Percentiles rank a stretch among this genome's conserved stretches.
phyloP scores from a whole-genome alignment of 768 basidiomycete genomes.

The Tephrocybe sp. region DNA sequence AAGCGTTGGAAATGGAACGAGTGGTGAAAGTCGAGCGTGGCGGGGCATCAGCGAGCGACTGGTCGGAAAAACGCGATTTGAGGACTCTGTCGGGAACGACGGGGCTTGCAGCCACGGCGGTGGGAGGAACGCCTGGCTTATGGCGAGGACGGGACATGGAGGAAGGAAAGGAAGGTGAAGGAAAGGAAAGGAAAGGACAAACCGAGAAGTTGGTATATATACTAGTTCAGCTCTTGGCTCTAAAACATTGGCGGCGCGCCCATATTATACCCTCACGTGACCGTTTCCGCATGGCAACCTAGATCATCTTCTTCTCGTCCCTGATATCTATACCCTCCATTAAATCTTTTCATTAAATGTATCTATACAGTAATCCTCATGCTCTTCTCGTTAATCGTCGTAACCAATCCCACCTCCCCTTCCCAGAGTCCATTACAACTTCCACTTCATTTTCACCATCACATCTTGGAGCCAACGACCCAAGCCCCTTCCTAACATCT shows the following conservation, averaged over 20 bases:
- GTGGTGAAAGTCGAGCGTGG: conserved; percentile 22
- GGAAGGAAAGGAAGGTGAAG: conserved; percentile 4
- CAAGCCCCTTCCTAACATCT: conserved; percentile 25
- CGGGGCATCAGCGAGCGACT: conserved; percentile 34
- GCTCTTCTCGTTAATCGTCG: conserved; percentile 16
- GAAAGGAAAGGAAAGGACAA: not conserved
- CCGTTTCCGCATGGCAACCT: not conserved
- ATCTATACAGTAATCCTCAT: conserved; percentile 1
- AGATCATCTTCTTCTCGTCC: not conserved
- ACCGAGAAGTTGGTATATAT: not conserved
- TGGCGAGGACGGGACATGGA: conserved; percentile 10
- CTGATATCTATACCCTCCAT: not conserved
- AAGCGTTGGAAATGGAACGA: conserved; percentile 14
- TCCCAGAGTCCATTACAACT: not conserved
- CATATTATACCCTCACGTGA: conserved; percentile 10
- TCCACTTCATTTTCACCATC: conserved; percentile 9
- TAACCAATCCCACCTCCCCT: conserved; percentile 27
- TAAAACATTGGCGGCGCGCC: not conserved
- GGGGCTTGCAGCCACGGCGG: conserved; percentile 35
- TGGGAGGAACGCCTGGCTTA: conserved; percentile 26
- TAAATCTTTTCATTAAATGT: not conserved
- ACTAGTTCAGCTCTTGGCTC: not conserved
- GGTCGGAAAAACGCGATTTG: conserved; percentile 49
- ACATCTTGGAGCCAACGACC: conserved; percentile 9
- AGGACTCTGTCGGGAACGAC: conserved; percentile 39